A percentile compares a stretch with the other conserved stretches of the same genome.
phyloP scores from a whole-genome alignment of 257 asterid species.

The Nicotiana knightiana region DNA sequence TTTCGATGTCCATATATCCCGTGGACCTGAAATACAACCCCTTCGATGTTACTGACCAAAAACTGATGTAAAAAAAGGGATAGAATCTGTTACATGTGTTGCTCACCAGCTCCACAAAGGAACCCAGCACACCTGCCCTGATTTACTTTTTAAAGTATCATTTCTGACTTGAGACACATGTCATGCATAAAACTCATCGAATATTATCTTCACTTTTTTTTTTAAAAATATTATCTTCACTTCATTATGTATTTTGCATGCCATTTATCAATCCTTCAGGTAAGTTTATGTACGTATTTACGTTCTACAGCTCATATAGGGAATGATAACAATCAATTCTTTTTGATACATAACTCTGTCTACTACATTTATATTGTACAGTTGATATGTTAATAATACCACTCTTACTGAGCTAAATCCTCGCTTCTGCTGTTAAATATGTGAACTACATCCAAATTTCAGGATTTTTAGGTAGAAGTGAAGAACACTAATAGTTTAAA shows the following conservation, averaged over 20 bases:
- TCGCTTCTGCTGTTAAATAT: neutral
- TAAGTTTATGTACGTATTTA: neutral
- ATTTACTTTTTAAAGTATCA: neutral
- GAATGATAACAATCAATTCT: neutral
- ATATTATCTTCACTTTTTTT: neutral
- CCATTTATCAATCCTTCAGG: neutral
- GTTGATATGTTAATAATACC: neutral
- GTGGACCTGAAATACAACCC: conserved; percentile 28
- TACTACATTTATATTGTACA: neutral
- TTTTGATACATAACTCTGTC: neutral
- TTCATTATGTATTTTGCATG: neutral
- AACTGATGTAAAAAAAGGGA: neutral
- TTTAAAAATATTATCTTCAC: neutral
- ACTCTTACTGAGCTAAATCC: neutral
- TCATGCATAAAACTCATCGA: neutral
- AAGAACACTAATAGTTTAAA: neutral
- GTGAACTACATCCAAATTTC: neutral
- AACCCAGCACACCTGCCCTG: neutral
- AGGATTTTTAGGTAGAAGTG: neutral
- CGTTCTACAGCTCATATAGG: neutral
- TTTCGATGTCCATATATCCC: conserved; percentile 59
- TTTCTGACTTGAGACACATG: neutral
- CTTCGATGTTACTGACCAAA: neutral
- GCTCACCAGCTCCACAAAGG: neutral
- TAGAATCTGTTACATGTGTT: neutral